Evolutionary conservation across 2,329 filamentous ascomycete genomes (phyloP).

Genomic region (Colletotrichum lindemuthianum): DNA sequence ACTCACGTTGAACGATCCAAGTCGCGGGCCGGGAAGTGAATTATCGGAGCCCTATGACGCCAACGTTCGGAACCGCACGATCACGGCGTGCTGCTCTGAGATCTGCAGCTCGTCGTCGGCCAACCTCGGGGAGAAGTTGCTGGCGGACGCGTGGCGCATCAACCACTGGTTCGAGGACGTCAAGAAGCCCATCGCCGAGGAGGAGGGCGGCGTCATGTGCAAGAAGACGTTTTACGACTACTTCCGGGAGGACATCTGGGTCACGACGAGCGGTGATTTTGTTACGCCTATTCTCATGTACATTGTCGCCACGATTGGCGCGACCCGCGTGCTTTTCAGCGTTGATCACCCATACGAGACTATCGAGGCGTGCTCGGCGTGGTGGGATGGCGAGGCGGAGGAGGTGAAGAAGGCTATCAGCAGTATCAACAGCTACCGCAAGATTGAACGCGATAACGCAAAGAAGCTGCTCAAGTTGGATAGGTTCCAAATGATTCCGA

Average conservation of each 20-base stretch:
- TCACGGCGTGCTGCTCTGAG: too few species aligned
- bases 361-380: slow-evolving; percentile 52
- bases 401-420: slow-evolving; percentile 36
- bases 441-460: slow-evolving; percentile 56
- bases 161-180: slow-evolving; percentile 66
- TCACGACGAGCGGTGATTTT: slow-evolving; percentile 67
- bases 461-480: slow-evolving; percentile 53
- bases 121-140: slow-evolving; percentile 62
- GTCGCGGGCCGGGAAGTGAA: not conserved
- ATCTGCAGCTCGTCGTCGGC: slow-evolving; percentile 58
- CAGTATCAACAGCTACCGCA: slow-evolving; percentile 44
- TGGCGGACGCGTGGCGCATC: slow-evolving; percentile 60
- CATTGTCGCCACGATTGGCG: slow-evolving; percentile 57
- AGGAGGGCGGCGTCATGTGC: slow-evolving; percentile 44
- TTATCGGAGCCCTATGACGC: slow-evolving; percentile 23
- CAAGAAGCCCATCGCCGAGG: slow-evolving; percentile 59
- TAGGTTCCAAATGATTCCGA: slow-evolving; percentile 46
- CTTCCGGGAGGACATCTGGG: slow-evolving; percentile 65
- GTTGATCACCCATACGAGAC: slow-evolving; percentile 65
- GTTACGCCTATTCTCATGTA: slow-evolving; percentile 62
- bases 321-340: slow-evolving; percentile 62
- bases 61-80: slow-evolving; percentile 4
- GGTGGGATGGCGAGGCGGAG: slow-evolving; percentile 50
- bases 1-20: not conserved
- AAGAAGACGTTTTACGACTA: slow-evolving; percentile 62